phyloP scores from a whole-genome alignment of 345 rosid species.

The Salix exigua region DNA sequence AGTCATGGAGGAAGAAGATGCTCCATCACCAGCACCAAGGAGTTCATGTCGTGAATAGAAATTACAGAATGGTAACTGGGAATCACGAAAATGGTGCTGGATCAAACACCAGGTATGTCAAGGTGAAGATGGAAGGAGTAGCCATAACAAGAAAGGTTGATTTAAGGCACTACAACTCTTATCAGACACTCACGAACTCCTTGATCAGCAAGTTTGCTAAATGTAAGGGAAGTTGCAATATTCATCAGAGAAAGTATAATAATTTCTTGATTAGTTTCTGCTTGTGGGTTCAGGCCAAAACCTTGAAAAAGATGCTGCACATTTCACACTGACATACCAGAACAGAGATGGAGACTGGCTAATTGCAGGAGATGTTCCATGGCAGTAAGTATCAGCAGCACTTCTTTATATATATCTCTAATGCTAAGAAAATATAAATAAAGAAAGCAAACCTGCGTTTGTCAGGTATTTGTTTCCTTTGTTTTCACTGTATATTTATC shows the following conservation, averaged over 20 bases:
- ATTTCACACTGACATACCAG: conserved; percentile 47
- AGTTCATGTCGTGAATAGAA: neutral
- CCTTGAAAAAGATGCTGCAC: conserved; percentile 18
- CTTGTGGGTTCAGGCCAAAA: conserved; percentile 21
- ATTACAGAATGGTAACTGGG: neutral
- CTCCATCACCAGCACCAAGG: conserved; percentile 24
- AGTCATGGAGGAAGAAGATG: conserved; percentile 56
- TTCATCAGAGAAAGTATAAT: neutral
- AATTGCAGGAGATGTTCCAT: conserved; percentile 56
- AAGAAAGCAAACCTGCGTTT: neutral
- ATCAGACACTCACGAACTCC: conserved; percentile 40
- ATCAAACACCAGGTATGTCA: conserved; percentile 43
- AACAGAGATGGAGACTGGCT: conserved; percentile 65
- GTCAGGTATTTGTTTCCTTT: neutral
- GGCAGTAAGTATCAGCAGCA: conserved; percentile 47
- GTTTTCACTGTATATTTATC: neutral
- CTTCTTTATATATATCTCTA: neutral
- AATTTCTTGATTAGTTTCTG: neutral
- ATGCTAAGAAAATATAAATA: neutral
- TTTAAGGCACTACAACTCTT: conserved; percentile 43
- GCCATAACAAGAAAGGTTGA: conserved; percentile 61
- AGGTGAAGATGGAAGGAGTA: conserved; percentile 78
- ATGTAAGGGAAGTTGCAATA: conserved; percentile 20
- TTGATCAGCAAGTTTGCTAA: conserved; percentile 49
- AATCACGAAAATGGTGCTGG: neutral